These are phyloP conservation scores for Blastobotrys buckinghamii DNA, from an alignment of 1,139 yeast genomes.

Conservation along the genomic window DNA sequence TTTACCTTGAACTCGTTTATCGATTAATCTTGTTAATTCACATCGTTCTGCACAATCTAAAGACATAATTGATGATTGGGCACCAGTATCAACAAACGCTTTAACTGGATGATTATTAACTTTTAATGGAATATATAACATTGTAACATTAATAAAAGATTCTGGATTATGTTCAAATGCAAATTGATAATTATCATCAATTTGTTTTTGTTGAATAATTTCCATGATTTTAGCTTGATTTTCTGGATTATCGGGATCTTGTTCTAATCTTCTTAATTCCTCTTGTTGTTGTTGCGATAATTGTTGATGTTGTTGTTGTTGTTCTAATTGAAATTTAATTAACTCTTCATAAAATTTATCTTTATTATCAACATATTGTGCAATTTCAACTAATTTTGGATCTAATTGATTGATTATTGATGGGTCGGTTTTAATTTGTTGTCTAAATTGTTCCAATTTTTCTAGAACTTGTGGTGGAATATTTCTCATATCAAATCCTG, in stretches of 20 bases:
- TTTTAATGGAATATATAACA: slow-evolving; percentile 74
- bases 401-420: slow-evolving; percentile 30
- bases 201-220: slow-evolving; percentile 61
- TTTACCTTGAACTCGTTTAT: slow-evolving; percentile 69
- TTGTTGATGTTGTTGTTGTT: slow-evolving; percentile 26
- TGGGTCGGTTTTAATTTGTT: slow-evolving; percentile 32
- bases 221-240: slow-evolving; percentile 65
- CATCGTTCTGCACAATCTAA: slow-evolving; percentile 70
- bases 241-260: slow-evolving; percentile 70
- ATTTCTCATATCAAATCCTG: not conserved
- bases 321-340: slow-evolving; percentile 31
- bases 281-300: slow-evolving; percentile 33
- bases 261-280: slow-evolving; percentile 47
- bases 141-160: slow-evolving; percentile 70
- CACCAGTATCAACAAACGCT: slow-evolving; percentile 96
- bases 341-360: slow-evolving; percentile 46
- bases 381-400: slow-evolving; percentile 34
- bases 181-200: slow-evolving; percentile 68
- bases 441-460: slow-evolving; percentile 32
- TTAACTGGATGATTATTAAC: slow-evolving; percentile 77
- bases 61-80: slow-evolving; percentile 80
- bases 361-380: slow-evolving; percentile 45
- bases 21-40: slow-evolving; percentile 70
- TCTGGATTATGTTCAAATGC: slow-evolving; percentile 92
- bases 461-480: slow-evolving; percentile 1